Evolutionary conservation across 2,329 filamentous ascomycete genomes (phyloP).

Genomic region (Fusarium siculi): DNA sequence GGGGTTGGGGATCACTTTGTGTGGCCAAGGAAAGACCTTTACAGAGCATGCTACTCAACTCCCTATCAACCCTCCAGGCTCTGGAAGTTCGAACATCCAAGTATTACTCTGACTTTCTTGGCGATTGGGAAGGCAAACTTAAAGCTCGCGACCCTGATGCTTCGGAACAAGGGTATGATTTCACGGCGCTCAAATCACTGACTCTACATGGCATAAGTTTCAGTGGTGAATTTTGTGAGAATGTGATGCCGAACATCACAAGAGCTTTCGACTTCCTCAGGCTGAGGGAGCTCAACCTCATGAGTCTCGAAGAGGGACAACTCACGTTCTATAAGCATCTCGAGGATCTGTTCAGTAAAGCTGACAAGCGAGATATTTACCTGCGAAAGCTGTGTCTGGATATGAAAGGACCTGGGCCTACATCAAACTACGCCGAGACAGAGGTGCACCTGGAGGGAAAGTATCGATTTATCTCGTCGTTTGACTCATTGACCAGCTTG

Average conservation of each 20-base stretch:
- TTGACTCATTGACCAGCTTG: background rate
- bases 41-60: conserved; percentile 3
- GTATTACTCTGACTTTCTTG: background rate
- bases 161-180: background rate
- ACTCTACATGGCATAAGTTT: fast-evolving
- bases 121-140: background rate
- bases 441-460: background rate
- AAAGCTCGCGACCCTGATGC: background rate
- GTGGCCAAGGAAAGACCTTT: background rate
- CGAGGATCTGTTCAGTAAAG: background rate
- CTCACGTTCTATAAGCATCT: background rate
- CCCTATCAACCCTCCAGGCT: background rate
- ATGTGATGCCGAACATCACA: fast-evolving
- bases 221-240: fast-evolving
- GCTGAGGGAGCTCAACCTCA: background rate
- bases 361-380: background rate
- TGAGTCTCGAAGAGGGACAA: fast-evolving
- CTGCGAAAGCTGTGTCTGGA: background rate
- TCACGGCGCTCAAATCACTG: conserved; percentile 5
- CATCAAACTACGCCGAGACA: fast-evolving
- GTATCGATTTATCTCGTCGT: conserved; percentile 8
- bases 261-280: conserved; percentile 7
- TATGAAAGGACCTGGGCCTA: fast-evolving
- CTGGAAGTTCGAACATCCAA: background rate
- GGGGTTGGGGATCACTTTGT: background rate